phyloP scores from a whole-genome alignment of 768 basidiomycete genomes.

The Strobilomyces confusus region DNA sequence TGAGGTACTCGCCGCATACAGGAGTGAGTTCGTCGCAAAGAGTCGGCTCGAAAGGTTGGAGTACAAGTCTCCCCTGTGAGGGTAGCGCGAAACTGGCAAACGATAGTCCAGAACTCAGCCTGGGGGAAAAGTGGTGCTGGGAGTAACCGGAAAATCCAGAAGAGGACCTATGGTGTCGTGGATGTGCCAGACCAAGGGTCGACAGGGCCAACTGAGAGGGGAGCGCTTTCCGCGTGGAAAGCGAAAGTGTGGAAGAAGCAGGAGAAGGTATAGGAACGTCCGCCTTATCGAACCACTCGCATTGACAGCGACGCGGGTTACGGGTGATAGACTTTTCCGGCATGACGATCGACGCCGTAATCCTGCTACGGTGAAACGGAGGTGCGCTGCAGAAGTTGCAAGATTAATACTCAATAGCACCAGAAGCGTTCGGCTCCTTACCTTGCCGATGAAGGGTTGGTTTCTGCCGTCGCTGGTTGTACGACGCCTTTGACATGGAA shows the following conservation, averaged over 20 bases:
- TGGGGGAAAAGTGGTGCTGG: constrained; percentile 15
- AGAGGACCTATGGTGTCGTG: constrained; percentile 33
- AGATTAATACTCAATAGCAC: neutral
- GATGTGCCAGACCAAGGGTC: constrained; percentile 16
- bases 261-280: constrained; percentile 39
- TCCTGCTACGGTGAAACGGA: constrained; percentile 40
- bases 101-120: constrained; percentile 8
- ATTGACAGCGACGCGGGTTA: constrained; percentile 27
- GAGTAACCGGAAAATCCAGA: constrained; percentile 38
- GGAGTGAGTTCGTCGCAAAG: constrained; percentile 72
- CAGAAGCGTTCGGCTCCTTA: neutral
- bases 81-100: constrained; percentile 21
- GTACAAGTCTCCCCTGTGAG: constrained; percentile 49
- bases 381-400: constrained; percentile 5
- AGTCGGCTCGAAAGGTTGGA: constrained; percentile 62
- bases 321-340: constrained; percentile 47
- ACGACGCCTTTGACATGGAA: constrained; percentile 20
- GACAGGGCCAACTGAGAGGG: constrained; percentile 14
- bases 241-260: constrained; percentile 36
- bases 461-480: constrained; percentile 8
- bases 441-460: constrained; percentile 6
- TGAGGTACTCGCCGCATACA: constrained; percentile 53
- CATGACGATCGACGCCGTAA: constrained; percentile 46
- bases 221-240: neutral
- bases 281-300: constrained; percentile 42